These are phyloP conservation scores for Penicillium sp. DNA, from an alignment of 2,329 filamentous ascomycete species.

Conservation along the genomic window DNA sequence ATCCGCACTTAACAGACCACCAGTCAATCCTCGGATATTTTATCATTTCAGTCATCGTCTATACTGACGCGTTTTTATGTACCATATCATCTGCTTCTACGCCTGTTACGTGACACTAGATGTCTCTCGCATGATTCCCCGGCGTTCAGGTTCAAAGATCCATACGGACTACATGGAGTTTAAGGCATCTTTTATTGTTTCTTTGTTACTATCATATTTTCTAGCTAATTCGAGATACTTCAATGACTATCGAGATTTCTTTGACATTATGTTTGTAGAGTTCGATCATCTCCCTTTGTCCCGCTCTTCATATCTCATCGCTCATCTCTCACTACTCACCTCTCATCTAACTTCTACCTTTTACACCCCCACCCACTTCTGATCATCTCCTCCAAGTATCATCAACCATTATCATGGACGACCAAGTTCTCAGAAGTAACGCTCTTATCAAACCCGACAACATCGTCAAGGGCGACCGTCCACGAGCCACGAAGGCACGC, in stretches of 20 bases:
- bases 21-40: too few relatives aligned
- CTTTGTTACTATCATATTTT: neutral
- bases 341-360: neutral
- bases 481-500: neutral
- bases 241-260: neutral
- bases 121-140: neutral
- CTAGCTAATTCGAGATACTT: neutral
- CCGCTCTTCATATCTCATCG: neutral
- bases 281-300: neutral
- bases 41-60: neutral
- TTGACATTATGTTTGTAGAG: neutral
- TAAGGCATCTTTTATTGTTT: neutral
- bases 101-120: neutral
- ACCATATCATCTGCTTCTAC: neutral
- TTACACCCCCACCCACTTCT: neutral
- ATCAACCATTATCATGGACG: neutral
- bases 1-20: slow-evolving; percentile 39
- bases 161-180: neutral
- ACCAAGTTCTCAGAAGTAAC: neutral
- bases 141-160: neutral
- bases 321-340: neutral
- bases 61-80: neutral
- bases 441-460: neutral
- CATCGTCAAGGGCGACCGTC: neutral
- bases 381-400: neutral